Evolutionary conservation across 2,329 filamentous ascomycete species (phyloP).

Genomic region (Ascochyta fabae): DNA sequence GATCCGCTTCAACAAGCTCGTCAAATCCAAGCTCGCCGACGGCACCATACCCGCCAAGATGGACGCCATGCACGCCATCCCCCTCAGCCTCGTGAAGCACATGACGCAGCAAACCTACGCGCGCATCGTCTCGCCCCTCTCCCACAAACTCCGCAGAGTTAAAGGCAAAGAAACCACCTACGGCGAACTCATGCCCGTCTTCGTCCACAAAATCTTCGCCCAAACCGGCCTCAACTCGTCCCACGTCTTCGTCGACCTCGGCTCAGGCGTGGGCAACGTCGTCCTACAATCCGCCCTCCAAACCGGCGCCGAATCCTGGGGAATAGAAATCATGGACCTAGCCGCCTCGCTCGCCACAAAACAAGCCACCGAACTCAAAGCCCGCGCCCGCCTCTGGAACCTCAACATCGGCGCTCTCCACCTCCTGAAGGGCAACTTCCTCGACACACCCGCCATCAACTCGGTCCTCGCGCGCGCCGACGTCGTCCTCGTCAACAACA

Average conservation of each 20-base stretch:
- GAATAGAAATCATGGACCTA: conserved; percentile 94
- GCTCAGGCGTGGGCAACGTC: conserved; percentile 95
- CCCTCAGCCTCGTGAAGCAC: conserved; percentile 71
- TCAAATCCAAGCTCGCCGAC: conserved; percentile 69
- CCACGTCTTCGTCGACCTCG: conserved; percentile 91
- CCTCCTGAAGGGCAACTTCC: conserved; percentile 84
- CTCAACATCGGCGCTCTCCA: conserved; percentile 79
- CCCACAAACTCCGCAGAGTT: conserved; percentile 83
- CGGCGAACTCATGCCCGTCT: conserved; percentile 85
- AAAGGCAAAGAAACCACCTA: conserved; percentile 93
- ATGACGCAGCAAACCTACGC: conserved; percentile 90
- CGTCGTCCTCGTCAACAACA: conserved; percentile 97
- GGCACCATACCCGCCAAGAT: conserved; percentile 77
- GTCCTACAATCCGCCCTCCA: conserved; percentile 93
- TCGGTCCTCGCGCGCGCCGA: conserved; percentile 82
- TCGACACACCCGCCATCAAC: conserved; percentile 72
- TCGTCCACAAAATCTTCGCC: conserved; percentile 81
- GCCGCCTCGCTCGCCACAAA: conserved; percentile 81
- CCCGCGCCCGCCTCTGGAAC: conserved; percentile 90
- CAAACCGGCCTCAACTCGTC: conserved; percentile 79
- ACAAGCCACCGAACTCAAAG: conserved; percentile 81
- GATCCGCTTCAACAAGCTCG: conserved; percentile 75
- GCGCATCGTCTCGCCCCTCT: conserved; percentile 87
- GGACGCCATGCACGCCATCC: conserved; percentile 70
- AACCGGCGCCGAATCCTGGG: conserved; percentile 92